phyloP scores from a whole-genome alignment of 2,329 filamentous ascomycete genomes.

The Sporothrix pseudoabietina region DNA sequence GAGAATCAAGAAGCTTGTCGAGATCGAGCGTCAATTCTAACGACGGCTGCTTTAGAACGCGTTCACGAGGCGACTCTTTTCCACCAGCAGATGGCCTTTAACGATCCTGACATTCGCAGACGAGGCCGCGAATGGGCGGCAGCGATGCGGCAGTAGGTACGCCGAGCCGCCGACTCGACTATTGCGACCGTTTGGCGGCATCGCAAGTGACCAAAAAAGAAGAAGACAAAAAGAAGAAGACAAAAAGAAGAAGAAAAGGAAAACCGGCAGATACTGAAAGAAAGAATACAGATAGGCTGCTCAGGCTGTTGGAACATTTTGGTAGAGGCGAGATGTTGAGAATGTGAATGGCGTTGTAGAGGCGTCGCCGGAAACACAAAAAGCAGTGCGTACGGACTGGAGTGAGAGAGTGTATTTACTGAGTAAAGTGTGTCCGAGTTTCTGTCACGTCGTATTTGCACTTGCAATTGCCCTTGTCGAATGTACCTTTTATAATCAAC shows the following conservation, averaged over 20 bases:
- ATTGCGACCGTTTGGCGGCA: too few species aligned
- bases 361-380: not conserved
- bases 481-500: not conserved
- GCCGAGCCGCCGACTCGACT: too few species aligned
- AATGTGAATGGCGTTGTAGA: not conserved
- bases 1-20: too few species aligned
- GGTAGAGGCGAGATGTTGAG: not conserved
- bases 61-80: not conserved
- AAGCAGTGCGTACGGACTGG: too few species aligned
- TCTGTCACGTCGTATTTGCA: not conserved
- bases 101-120: not conserved
- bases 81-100: not conserved
- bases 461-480: not conserved
- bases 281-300: too few species aligned
- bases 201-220: too few species aligned
- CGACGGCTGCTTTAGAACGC: too few species aligned
- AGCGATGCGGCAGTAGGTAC: not conserved
- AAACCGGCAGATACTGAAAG: too few species aligned
- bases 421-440: not conserved
- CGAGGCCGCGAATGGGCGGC: not conserved
- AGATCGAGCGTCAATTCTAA: too few species aligned
- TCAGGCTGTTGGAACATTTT: too few species aligned
- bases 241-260: too few species aligned
- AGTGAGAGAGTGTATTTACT: not conserved
- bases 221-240: too few species aligned